Conservation (phyloP, 2,329 filamentous ascomycete species). For the Exophiala xenobiotica region DNA sequence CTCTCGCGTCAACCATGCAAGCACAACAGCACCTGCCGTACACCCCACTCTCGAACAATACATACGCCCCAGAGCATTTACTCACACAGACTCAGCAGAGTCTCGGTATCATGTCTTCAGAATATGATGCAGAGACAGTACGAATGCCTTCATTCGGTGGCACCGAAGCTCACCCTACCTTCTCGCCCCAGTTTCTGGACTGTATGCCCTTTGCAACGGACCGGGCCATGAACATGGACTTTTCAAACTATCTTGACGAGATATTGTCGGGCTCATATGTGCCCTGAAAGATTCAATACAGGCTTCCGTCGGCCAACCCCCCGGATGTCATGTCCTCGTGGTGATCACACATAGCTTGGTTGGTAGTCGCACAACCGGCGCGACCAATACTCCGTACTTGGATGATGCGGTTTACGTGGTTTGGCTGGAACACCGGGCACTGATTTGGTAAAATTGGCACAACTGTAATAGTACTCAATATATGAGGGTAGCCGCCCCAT, state of each 20-base stretch:
- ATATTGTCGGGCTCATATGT: constrained; percentile 6
- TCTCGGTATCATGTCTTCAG: neutral
- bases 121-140: neutral
- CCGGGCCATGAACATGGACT: neutral
- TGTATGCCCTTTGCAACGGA: neutral
- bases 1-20: neutral
- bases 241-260: constrained; percentile 8
- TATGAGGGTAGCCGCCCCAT: too few species aligned
- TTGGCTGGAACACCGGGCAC: too few species aligned
- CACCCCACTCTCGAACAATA: neutral
- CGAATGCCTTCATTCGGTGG: neutral
- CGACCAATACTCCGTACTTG: too few species aligned
- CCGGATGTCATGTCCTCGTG: too few species aligned
- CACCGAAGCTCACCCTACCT: neutral
- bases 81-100: neutral
- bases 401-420: too few species aligned
- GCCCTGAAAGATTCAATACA: too few species aligned
- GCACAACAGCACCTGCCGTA: neutral
- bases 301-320: too few species aligned
- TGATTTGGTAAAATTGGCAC: too few species aligned
- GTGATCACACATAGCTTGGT: too few species aligned
- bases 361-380: too few species aligned
- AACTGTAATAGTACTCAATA: too few species aligned
- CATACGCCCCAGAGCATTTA: neutral
- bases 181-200: neutral